Conservation (phyloP, 1,139 yeast genomes). For the Yamadazyma aaseri region DNA sequence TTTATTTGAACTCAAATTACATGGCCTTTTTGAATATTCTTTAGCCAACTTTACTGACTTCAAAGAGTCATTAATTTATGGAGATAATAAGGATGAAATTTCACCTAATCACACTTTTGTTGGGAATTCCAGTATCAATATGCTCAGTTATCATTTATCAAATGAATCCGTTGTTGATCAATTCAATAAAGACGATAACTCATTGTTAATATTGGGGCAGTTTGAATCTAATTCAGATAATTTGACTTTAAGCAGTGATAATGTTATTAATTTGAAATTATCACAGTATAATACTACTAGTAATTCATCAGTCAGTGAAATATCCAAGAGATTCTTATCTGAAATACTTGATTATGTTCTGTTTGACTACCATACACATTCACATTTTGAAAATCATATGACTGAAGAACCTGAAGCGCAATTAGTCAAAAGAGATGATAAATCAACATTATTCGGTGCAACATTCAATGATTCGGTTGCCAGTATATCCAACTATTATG, state of each 20-base stretch:
- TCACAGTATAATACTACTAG: constrained; percentile 31
- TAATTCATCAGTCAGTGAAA: constrained; percentile 26
- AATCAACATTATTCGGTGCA: constrained; percentile 25
- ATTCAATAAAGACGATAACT: constrained; percentile 25
- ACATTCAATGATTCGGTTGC: constrained; percentile 31
- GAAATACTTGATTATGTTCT: constrained; percentile 6
- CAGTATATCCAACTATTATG: constrained; percentile 20
- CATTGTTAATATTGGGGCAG: constrained; percentile 44
- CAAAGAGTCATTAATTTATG: constrained; percentile 25
- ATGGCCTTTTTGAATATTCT: constrained; percentile 83
- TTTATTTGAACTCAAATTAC: constrained; percentile 40
- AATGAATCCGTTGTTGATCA: constrained; percentile 40
- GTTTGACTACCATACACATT: constrained; percentile 1
- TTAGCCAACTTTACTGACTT: constrained; percentile 62
- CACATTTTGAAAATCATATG: not conserved
- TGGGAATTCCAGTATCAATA: constrained; percentile 68
- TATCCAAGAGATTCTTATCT: constrained; percentile 10
- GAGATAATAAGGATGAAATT: constrained; percentile 24
- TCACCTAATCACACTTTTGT: constrained; percentile 42
- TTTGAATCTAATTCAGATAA: constrained; percentile 39
- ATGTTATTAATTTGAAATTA: constrained; percentile 28
- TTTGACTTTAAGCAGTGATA: constrained; percentile 27
- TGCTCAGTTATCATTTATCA: constrained; percentile 53
- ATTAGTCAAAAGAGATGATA: constrained; percentile 23
- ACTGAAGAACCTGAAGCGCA: not conserved